phyloP scores from a whole-genome alignment of 495 filamentous ascomycete species.

The Annulohypoxylon bovei region DNA sequence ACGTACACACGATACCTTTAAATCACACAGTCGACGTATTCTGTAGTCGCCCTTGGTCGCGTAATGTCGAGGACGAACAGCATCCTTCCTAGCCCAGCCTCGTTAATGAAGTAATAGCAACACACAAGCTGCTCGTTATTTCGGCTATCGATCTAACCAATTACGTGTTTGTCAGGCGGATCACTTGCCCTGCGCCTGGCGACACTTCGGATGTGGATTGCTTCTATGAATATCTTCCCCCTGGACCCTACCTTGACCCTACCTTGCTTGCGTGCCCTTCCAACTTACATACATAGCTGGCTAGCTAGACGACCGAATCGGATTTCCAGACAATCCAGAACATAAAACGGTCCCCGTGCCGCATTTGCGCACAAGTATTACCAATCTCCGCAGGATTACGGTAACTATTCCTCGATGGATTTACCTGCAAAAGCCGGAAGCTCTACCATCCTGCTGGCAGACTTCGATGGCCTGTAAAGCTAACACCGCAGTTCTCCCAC shows the following conservation, averaged over 20 bases:
- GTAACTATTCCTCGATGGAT: constrained; percentile 21
- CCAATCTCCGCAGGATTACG: constrained; percentile 30
- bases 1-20: not conserved
- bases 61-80: constrained; percentile 20
- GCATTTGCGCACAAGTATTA: constrained; percentile 12
- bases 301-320: constrained; percentile 38
- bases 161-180: constrained; percentile 29
- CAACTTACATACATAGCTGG: constrained; percentile 5
- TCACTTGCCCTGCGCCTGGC: constrained; percentile 31
- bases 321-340: constrained; percentile 19
- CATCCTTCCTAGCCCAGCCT: constrained; percentile 39
- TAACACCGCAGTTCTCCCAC: constrained; percentile 11
- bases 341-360: constrained; percentile 25
- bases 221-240: constrained; percentile 36
- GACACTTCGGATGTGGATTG: constrained; percentile 33
- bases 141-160: constrained; percentile 38
- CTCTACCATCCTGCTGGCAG: not conserved
- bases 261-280: constrained; percentile 1
- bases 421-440: not conserved
- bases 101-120: constrained; percentile 30
- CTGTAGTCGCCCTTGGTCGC: too few species aligned
- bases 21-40: constrained; percentile 14
- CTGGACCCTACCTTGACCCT: constrained; percentile 21
- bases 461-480: constrained; percentile 10
- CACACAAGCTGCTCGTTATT: constrained; percentile 21